Conservation (phyloP, 257 asterid species). For the Cordia subcordata region DNA sequence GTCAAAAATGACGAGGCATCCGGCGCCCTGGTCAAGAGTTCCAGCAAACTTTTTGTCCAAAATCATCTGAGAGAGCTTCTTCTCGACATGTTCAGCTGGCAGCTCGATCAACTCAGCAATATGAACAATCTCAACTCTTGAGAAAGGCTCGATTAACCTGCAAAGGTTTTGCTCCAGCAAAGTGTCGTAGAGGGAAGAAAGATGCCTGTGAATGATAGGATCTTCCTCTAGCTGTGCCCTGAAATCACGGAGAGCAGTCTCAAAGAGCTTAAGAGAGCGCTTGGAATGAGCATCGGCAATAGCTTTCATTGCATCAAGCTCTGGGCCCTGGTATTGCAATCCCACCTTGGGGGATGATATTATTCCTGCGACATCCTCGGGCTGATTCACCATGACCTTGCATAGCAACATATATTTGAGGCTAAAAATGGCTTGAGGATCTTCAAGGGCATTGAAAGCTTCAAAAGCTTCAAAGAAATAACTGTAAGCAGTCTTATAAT, state of each 20-base stretch:
- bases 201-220: slow-evolving; percentile 66
- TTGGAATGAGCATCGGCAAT: slow-evolving; percentile 60
- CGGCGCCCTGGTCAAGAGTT: slow-evolving; percentile 65
- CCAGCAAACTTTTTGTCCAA: slow-evolving; percentile 69
- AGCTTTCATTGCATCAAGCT: slow-evolving; percentile 38
- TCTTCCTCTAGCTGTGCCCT: slow-evolving; percentile 57
- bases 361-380: slow-evolving; percentile 61
- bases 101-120: slow-evolving; percentile 50
- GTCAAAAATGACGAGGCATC: slow-evolving; percentile 51
- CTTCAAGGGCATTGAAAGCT: slow-evolving; percentile 60
- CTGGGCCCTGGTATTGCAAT: not conserved
- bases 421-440: slow-evolving; percentile 54
- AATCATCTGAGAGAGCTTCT: slow-evolving; percentile 60
- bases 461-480: slow-evolving; percentile 64
- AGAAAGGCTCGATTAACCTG: not conserved
- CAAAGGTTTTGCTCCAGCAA: not conserved
- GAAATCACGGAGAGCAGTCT: slow-evolving; percentile 46
- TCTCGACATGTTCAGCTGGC: slow-evolving; percentile 52
- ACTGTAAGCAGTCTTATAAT: slow-evolving; percentile 33
- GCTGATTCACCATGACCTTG: slow-evolving; percentile 62
- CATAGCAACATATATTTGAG: slow-evolving; percentile 59
- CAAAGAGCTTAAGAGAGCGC: slow-evolving; percentile 56
- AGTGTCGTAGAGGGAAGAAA: slow-evolving; percentile 5
- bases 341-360: slow-evolving; percentile 11
- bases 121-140: not conserved